These are phyloP conservation scores for Apiotrichum domesticum DNA, from an alignment of 1,284 basidiomycete genomes.

Conservation along the genomic window DNA sequence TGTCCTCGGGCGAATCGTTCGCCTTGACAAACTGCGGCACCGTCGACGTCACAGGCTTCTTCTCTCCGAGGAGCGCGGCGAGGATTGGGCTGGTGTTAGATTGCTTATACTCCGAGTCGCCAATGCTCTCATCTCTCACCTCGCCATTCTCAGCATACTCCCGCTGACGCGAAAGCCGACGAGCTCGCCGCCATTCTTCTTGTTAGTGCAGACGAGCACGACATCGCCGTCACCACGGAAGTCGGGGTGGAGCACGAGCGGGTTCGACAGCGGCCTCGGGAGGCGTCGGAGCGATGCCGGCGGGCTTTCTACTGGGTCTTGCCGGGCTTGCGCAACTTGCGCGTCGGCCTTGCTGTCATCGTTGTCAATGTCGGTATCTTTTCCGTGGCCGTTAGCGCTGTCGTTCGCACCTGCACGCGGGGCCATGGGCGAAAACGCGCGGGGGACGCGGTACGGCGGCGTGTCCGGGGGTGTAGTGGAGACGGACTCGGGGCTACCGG, in stretches of 20 bases:
- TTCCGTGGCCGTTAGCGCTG: no score
- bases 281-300: background rate
- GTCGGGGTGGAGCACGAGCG: slow-evolving; percentile 9
- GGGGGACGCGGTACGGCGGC: no score
- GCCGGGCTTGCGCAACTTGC: no score
- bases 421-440: background rate
- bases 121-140: background rate
- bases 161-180: slow-evolving; percentile 15
- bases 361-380: no score
- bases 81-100: slow-evolving; percentile 8
- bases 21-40: slow-evolving; percentile 3
- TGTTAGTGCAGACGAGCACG: slow-evolving; percentile 5
- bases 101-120: background rate
- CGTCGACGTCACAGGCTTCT: background rate
- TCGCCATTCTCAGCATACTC: slow-evolving; percentile 16
- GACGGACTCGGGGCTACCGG: no score
- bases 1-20: slow-evolving; percentile 8
- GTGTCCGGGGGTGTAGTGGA: no score
- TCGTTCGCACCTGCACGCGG: no score
- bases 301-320: background rate
- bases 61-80: background rate
- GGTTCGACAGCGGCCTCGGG: background rate
- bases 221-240: slow-evolving; percentile 14
- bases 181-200: slow-evolving; percentile 1
- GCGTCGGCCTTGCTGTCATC: no score